These are phyloP conservation scores for Podospora fimiseda DNA, from an alignment of 495 filamentous ascomycete species.

Conservation along the genomic window DNA sequence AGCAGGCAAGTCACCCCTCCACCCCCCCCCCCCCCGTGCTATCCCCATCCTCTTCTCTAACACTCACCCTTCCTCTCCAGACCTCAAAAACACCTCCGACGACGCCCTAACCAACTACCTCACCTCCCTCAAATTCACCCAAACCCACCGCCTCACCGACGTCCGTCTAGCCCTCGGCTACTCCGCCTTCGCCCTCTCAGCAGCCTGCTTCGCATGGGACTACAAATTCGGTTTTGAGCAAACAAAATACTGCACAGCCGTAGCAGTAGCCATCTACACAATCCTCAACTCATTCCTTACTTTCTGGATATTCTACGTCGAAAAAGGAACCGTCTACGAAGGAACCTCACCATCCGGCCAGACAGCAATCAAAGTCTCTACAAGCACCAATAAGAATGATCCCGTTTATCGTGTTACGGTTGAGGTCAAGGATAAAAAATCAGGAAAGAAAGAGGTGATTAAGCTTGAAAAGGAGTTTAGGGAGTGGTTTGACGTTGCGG, in stretches of 20 bases:
- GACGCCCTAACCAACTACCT: constrained; percentile 92
- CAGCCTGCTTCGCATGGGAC: constrained; percentile 80
- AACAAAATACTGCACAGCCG: constrained; percentile 67
- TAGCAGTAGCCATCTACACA: constrained; percentile 74
- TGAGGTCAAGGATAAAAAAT: constrained; percentile 42
- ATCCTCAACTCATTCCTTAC: constrained; percentile 72
- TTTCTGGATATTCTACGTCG: constrained; percentile 79
- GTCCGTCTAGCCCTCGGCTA: constrained; percentile 80
- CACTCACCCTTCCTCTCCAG: constrained; percentile 38
- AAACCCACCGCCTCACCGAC: constrained; percentile 73
- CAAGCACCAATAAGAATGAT: constrained; percentile 65
- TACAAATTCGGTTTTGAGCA: constrained; percentile 82
- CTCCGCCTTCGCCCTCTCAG: constrained; percentile 70
- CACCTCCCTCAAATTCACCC: constrained; percentile 71
- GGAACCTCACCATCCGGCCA: constrained; percentile 48
- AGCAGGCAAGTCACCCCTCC: constrained; percentile 44
- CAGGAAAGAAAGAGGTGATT: constrained; percentile 41
- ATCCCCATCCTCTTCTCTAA: neutral
- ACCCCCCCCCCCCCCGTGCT: neutral
- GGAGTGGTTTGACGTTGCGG: constrained; percentile 78
- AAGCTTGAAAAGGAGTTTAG: constrained; percentile 66
- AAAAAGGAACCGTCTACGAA: constrained; percentile 73
- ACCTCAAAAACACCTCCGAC: constrained; percentile 94
- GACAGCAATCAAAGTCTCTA: constrained; percentile 53
- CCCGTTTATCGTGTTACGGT: constrained; percentile 72